These are phyloP conservation scores for Fomitiporia mediterranea DNA, from an alignment of 1,284 basidiomycete species.

Conservation along the genomic window DNA sequence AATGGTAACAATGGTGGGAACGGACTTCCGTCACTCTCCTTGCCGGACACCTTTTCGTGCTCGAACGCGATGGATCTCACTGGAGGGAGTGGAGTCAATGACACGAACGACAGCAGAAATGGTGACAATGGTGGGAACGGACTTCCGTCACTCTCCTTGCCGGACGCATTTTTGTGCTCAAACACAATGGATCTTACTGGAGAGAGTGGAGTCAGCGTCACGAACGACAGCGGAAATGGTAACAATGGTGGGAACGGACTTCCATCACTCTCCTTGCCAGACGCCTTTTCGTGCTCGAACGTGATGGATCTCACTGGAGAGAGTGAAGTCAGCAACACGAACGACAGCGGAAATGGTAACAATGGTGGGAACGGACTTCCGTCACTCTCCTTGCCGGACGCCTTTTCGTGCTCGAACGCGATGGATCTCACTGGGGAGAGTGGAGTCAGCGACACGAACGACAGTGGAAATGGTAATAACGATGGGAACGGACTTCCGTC, in stretches of 20 bases:
- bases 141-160: no score
- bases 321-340: no score
- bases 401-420: constrained; percentile 36
- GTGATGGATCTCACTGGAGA: constrained; percentile 60
- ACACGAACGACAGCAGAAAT: no score
- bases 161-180: no score
- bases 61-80: constrained; percentile 47
- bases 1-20: constrained; percentile 22
- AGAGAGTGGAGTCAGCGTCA: no score
- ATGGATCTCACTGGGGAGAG: constrained; percentile 65
- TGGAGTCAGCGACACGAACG: no score
- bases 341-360: constrained; percentile 13
- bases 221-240: background rate
- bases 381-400: constrained; percentile 42
- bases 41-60: constrained; percentile 44
- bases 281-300: constrained; percentile 37
- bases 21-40: constrained; percentile 40
- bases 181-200: no score
- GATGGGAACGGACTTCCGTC: constrained; percentile 37
- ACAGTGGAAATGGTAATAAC: no score
- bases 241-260: constrained; percentile 31
- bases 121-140: no score
- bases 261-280: constrained; percentile 42
- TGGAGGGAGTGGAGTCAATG: no score
- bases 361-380: constrained; percentile 34